Conservation (phyloP, 2,329 filamentous ascomycete genomes). For the Tolypocladium amazonense region DNA sequence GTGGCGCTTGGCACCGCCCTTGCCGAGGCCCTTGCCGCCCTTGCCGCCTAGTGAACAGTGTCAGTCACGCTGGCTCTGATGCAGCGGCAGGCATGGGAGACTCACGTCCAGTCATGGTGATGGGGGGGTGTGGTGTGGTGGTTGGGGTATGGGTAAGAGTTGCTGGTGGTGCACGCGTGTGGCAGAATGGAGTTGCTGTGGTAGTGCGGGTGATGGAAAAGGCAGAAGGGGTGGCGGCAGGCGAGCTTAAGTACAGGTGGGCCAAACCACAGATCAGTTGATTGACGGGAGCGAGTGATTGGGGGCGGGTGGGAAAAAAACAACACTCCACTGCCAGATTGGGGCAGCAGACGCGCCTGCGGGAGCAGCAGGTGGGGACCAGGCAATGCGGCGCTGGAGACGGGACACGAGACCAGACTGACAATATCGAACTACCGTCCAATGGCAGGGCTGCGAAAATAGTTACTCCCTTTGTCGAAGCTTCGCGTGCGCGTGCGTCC, state of each 20-base stretch:
- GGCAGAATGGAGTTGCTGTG: conserved; percentile 2
- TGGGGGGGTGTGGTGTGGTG: conserved; percentile 3
- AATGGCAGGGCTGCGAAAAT: background rate
- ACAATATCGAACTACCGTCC: background rate
- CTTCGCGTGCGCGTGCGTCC: background rate
- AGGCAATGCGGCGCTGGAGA: background rate
- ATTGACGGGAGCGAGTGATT: conserved; percentile 1
- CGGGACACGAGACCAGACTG: background rate
- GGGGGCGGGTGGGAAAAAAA: background rate
- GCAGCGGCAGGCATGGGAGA: conserved; percentile 1
- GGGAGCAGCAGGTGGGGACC: background rate
- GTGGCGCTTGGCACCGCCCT: conserved; percentile 97
- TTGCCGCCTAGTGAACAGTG: conserved; percentile 60
- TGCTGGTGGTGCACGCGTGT: conserved; percentile 1
- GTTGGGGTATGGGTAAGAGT: conserved; percentile 4
- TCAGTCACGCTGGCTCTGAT: background rate
- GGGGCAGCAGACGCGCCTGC: background rate
- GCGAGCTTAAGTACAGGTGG: conserved; percentile 28
- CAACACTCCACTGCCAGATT: background rate
- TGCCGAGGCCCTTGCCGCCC: conserved; percentile 95
- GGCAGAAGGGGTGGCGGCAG: conserved; percentile 14
- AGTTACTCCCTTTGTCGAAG: background rate
- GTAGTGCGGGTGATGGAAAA: conserved; percentile 7
- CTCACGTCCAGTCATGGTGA: conserved; percentile 26
- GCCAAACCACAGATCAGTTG: conserved; percentile 26